Percentiles rank a stretch among this genome's conserved stretches.
Conservation (phyloP, 192 early-diverging fungal species). For the Thamnidium elegans region DNA sequence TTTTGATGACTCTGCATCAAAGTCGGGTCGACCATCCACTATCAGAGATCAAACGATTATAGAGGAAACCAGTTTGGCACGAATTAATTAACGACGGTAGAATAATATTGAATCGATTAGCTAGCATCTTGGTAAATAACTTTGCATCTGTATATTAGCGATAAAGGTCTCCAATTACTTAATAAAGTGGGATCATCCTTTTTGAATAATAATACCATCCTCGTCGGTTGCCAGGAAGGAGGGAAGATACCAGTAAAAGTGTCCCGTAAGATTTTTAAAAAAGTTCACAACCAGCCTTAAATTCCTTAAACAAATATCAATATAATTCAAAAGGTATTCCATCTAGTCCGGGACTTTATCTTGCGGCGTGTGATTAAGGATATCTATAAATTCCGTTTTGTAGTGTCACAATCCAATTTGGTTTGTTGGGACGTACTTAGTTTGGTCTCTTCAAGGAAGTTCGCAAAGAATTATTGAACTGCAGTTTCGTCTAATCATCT, state of each 20-base stretch:
- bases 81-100: neutral
- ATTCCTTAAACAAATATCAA: no score
- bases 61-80: neutral
- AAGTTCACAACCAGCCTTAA: no score
- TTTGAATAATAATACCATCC: no score
- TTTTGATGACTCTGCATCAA: neutral
- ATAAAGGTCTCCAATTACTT: constrained; percentile 8
- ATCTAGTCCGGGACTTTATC: neutral
- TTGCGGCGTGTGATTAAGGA: neutral
- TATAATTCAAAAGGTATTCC: neutral
- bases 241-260: no score
- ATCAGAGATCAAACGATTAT: constrained; percentile 1
- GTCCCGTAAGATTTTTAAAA: no score
- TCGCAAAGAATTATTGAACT: neutral
- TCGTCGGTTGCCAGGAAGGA: no score
- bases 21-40: constrained; percentile 13
- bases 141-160: neutral
- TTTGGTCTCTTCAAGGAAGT: neutral
- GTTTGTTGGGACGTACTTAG: no score
- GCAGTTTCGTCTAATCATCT: neutral
- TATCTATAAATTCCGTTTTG: no score
- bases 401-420: no score
- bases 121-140: neutral
- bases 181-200: no score
- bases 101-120: neutral